Conservation (phyloP, 495 filamentous ascomycete genomes). For the Paragyromitra xinjiangensis region DNA sequence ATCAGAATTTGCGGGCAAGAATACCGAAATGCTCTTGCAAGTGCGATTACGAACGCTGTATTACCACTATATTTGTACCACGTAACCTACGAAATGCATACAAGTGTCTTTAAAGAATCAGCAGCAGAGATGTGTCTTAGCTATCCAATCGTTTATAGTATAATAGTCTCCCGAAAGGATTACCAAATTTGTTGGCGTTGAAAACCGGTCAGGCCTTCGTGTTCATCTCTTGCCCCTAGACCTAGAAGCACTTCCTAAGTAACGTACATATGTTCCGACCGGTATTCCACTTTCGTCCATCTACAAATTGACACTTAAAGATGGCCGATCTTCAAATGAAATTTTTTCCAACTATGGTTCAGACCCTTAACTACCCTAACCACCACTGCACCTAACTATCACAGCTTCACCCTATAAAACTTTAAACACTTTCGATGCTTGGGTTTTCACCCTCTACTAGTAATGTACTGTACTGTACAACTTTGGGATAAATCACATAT, state of each 20-base stretch:
- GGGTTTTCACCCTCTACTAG: no score
- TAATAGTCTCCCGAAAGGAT: not conserved
- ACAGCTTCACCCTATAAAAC: no score
- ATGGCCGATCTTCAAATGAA: no score
- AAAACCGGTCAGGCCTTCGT: not conserved
- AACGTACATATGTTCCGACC: not conserved
- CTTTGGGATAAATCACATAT: no score
- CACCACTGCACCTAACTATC: no score
- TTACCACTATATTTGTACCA: conserved; percentile 5
- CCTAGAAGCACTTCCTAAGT: not conserved
- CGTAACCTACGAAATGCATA: not conserved
- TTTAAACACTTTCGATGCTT: no score
- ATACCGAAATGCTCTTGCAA: not conserved
- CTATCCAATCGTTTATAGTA: not conserved
- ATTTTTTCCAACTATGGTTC: no score
- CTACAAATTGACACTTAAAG: no score
- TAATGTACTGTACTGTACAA: no score
- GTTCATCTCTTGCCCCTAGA: not conserved
- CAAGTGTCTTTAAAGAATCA: not conserved
- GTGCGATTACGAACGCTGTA: not conserved
- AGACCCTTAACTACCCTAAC: no score
- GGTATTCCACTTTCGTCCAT: no score
- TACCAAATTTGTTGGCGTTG: not conserved
- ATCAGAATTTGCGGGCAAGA: not conserved
- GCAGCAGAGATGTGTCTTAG: not conserved